Conservation (phyloP, 2,329 filamentous ascomycete genomes). For the Colletotrichum neosansevieriae region DNA sequence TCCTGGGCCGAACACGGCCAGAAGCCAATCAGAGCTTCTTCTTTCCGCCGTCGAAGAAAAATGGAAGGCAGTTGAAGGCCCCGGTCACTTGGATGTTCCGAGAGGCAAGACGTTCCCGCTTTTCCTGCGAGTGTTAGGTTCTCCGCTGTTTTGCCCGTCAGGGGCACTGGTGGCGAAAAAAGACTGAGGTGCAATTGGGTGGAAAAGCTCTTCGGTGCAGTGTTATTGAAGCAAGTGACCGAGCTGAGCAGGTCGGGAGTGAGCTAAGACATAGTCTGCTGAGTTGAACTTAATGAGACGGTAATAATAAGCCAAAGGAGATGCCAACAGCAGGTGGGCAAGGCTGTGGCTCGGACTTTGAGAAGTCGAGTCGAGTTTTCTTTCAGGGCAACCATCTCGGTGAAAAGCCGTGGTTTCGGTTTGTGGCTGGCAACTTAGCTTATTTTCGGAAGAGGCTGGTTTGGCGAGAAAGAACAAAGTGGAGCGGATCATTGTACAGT, state of each 20-base stretch:
- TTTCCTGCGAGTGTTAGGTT: no score
- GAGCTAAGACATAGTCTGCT: constrained; percentile 9
- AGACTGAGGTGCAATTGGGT: neutral
- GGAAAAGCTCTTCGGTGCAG: neutral
- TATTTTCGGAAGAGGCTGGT: constrained; percentile 27
- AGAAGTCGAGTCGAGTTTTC: neutral
- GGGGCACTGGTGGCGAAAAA: constrained; percentile 20
- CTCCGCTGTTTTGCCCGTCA: constrained; percentile 24
- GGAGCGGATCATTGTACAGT: constrained; percentile 5
- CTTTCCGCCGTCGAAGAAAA: constrained; percentile 12
- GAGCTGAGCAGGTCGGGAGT: constrained; percentile 5
- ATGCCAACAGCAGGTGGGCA: constrained; percentile 11
- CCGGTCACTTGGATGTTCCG: constrained; percentile 18
- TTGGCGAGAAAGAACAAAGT: constrained; percentile 23
- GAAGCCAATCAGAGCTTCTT: neutral
- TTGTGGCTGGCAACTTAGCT: constrained; percentile 21
- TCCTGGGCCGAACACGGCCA: neutral
- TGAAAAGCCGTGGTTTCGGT: constrained; percentile 37
- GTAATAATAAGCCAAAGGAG: no score
- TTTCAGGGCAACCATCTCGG: constrained; percentile 25
- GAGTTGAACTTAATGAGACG: constrained; percentile 1
- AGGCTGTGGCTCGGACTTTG: constrained; percentile 19
- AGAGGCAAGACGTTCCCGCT: constrained; percentile 16
- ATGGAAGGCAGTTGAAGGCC: neutral
- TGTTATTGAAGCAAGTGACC: constrained; percentile 3